phyloP scores from a whole-genome alignment of 2,329 filamentous ascomycete genomes.

The Amylocarpus encephaloides region DNA sequence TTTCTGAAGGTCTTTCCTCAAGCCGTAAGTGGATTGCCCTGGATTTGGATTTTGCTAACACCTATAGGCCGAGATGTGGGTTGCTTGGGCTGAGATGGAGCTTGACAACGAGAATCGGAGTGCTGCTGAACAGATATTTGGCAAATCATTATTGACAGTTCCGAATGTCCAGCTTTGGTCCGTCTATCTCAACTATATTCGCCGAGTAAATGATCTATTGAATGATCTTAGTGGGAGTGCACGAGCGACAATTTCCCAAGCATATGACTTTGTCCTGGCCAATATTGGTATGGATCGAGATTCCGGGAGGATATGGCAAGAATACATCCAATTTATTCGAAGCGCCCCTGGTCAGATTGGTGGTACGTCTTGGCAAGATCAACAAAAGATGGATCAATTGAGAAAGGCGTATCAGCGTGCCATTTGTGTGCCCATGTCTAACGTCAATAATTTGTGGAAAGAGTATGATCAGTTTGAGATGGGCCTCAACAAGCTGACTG shows the following conservation, averaged over 20 bases:
- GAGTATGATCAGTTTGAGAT: conserved; percentile 97
- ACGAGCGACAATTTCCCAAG: conserved; percentile 71
- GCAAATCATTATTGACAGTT: conserved; percentile 68
- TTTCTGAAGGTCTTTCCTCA: conserved; percentile 86
- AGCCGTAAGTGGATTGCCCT: conserved; percentile 59
- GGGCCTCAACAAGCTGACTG: conserved; percentile 84
- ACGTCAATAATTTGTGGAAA: conserved; percentile 84
- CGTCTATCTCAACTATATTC: conserved; percentile 90
- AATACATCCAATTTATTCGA: conserved; percentile 92
- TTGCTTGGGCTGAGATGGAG: conserved; percentile 83
- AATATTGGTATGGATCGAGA: conserved; percentile 89
- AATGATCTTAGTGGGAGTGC: conserved; percentile 72
- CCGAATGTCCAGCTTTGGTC: conserved; percentile 86
- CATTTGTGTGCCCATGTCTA: conserved; percentile 77
- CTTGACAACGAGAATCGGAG: conserved; percentile 76
- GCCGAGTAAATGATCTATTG: conserved; percentile 79
- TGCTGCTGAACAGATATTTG: conserved; percentile 77
- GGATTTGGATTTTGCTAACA: conserved; percentile 31
- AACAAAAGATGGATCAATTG: conserved; percentile 93
- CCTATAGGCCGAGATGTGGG: conserved; percentile 80
- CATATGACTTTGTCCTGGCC: conserved; percentile 87
- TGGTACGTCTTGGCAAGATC: conserved; percentile 87
- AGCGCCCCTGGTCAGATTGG: conserved; percentile 79
- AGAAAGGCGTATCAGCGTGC: conserved; percentile 90
- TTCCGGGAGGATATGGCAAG: conserved; percentile 82